Percentiles rank a stretch among this genome's conserved stretches.
phyloP scores from a whole-genome alignment of 2,329 filamentous ascomycete species.

The Aspergillus sclerotialis region DNA sequence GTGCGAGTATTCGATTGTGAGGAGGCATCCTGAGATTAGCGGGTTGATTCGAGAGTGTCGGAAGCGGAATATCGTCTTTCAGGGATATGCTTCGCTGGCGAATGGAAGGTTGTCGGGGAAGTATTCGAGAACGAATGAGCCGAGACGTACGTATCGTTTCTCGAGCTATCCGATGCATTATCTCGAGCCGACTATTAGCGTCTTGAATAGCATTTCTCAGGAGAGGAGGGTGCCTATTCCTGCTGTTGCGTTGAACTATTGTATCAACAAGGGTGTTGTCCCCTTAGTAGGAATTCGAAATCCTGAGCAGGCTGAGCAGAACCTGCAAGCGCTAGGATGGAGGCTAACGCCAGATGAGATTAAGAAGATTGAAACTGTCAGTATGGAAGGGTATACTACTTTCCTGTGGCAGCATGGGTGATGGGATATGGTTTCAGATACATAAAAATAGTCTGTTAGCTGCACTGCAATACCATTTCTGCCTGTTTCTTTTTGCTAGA shows the following conservation, averaged over 20 bases:
- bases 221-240: constrained; percentile 26
- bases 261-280: constrained; percentile 38
- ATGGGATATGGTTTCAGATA: background rate
- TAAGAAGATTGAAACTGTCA: constrained; percentile 32
- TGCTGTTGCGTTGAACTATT: constrained; percentile 40
- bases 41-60: constrained; percentile 35
- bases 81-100: constrained; percentile 36
- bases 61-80: constrained; percentile 36
- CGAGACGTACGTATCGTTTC: constrained; percentile 31
- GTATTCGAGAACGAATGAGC: constrained; percentile 32
- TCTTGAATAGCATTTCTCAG: constrained; percentile 30
- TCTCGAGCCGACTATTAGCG: constrained; percentile 31
- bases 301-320: constrained; percentile 33
- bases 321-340: constrained; percentile 37
- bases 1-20: constrained; percentile 39
- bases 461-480: background rate
- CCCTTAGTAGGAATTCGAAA: constrained; percentile 38
- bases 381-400: constrained; percentile 34
- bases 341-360: constrained; percentile 36
- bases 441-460: constrained; percentile 1
- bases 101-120: constrained; percentile 36
- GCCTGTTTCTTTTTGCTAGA: background rate
- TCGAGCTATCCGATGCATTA: constrained; percentile 40
- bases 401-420: constrained; percentile 39
- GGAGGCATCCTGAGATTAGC: constrained; percentile 34